Percentiles rank a stretch among this genome's conserved stretches.
Conservation (phyloP, 2,329 filamentous ascomycete genomes). For the Aspergillus sp. region DNA sequence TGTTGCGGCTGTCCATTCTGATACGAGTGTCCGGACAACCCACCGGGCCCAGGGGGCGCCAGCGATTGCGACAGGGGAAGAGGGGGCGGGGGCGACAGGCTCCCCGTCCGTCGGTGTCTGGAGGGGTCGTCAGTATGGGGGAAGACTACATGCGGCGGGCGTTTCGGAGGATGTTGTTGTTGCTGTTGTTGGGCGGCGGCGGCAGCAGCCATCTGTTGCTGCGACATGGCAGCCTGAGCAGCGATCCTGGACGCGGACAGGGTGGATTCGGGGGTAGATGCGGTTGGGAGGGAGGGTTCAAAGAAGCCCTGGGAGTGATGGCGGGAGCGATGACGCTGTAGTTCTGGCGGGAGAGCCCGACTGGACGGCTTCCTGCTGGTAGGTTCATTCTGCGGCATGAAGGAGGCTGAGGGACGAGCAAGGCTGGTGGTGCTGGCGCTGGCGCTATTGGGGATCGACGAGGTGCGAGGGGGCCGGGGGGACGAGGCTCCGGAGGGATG, state of each 20-base stretch:
- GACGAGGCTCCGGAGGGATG: constrained; percentile 13
- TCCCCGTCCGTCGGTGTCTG: constrained; percentile 31
- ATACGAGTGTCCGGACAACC: constrained; percentile 36
- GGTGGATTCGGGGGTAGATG: constrained; percentile 46
- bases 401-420: constrained; percentile 34
- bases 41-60: constrained; percentile 18
- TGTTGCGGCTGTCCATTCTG: constrained; percentile 47
- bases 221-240: constrained; percentile 65
- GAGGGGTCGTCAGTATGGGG: constrained; percentile 35
- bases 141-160: constrained; percentile 57
- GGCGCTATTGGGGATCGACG: constrained; percentile 24
- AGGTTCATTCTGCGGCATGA: constrained; percentile 40
- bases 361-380: constrained; percentile 39
- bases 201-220: constrained; percentile 29
- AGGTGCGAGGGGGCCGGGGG: constrained; percentile 27
- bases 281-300: constrained; percentile 62
- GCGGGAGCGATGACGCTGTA: constrained; percentile 44
- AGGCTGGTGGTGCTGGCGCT: constrained; percentile 34
- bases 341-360: constrained; percentile 35
- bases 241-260: constrained; percentile 64
- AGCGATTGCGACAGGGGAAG: constrained; percentile 26
- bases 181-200: background rate
- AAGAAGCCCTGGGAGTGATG: constrained; percentile 67
- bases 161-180: constrained; percentile 49
- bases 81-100: constrained; percentile 34